Percentiles rank a stretch among this genome's conserved stretches.
These are phyloP conservation scores for Calonectria hawksworthii DNA, from an alignment of 2,329 filamentous ascomycete genomes.

Conservation along the genomic window DNA sequence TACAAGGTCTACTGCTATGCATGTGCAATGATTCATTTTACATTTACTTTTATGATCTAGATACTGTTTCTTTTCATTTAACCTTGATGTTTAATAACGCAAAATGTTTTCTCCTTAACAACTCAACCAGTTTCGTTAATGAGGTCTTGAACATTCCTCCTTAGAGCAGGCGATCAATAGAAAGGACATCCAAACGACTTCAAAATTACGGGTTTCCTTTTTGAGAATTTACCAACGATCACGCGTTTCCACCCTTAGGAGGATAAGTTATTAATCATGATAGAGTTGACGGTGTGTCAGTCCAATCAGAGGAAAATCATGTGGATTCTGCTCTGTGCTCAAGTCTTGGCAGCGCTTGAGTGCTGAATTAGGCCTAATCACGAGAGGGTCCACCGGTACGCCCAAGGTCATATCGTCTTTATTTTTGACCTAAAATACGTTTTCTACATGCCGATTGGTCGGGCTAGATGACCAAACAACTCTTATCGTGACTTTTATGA, in stretches of 20 bases:
- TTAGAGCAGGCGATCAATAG: too few relatives aligned
- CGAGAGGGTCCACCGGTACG: neutral
- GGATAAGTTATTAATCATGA: neutral
- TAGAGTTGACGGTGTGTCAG: neutral
- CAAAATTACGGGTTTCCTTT: neutral
- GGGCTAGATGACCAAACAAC: too few relatives aligned
- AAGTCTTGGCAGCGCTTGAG: neutral
- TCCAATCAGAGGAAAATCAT: neutral
- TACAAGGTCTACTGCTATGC: too few relatives aligned
- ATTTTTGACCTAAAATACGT: neutral
- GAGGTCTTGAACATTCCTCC: too few relatives aligned
- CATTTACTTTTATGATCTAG: too few relatives aligned
- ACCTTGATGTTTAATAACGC: too few relatives aligned
- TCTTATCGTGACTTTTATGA: neutral
- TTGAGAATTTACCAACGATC: neutral
- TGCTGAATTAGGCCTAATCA: neutral
- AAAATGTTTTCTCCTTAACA: too few relatives aligned
- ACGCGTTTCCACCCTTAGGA: neutral
- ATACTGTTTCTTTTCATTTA: too few relatives aligned
- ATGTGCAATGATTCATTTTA: too few relatives aligned
- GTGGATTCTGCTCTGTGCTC: neutral
- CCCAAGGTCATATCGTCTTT: too few relatives aligned
- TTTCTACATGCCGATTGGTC: neutral
- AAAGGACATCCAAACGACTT: too few relatives aligned
- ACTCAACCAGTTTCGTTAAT: too few relatives aligned